These are phyloP conservation scores for Chaetomium tenue DNA, from an alignment of 495 filamentous ascomycete genomes.

Conservation along the genomic window DNA sequence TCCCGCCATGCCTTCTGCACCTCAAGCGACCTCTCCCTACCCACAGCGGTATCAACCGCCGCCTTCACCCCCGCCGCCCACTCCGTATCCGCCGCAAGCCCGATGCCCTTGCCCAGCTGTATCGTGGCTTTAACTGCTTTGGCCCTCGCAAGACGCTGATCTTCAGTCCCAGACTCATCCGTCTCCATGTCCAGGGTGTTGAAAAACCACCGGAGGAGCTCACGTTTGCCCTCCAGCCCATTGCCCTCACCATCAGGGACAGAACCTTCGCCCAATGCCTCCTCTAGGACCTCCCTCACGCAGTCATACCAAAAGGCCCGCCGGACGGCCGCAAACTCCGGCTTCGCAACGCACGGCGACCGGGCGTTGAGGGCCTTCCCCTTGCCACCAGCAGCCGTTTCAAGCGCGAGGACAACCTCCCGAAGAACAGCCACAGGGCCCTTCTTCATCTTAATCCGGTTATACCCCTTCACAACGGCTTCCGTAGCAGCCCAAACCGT, in stretches of 20 bases:
- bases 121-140: constrained; percentile 39
- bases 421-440: constrained; percentile 35
- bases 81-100: constrained; percentile 18
- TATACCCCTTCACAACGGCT: constrained; percentile 44
- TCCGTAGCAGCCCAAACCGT: constrained; percentile 44
- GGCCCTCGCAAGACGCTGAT: constrained; percentile 40
- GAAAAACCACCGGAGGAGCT: constrained; percentile 39
- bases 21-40: constrained; percentile 44
- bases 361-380: constrained; percentile 6
- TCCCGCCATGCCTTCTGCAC: constrained; percentile 43
- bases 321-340: constrained; percentile 31
- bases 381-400: constrained; percentile 18
- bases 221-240: constrained; percentile 10
- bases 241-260: constrained; percentile 28
- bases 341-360: constrained; percentile 32
- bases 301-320: constrained; percentile 40
- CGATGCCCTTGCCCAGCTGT: constrained; percentile 31
- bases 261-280: constrained; percentile 20
- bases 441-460: constrained; percentile 37
- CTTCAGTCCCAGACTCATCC: constrained; percentile 39
- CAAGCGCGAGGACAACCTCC: constrained; percentile 33
- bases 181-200: constrained; percentile 40
- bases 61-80: constrained; percentile 20
- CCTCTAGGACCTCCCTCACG: constrained; percentile 34
- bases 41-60: constrained; percentile 33